A percentile compares a stretch with the other conserved stretches of the same genome.
These are phyloP conservation scores for Tylopilus sp. DNA, from an alignment of 768 basidiomycete genomes.

Conservation along the genomic window DNA sequence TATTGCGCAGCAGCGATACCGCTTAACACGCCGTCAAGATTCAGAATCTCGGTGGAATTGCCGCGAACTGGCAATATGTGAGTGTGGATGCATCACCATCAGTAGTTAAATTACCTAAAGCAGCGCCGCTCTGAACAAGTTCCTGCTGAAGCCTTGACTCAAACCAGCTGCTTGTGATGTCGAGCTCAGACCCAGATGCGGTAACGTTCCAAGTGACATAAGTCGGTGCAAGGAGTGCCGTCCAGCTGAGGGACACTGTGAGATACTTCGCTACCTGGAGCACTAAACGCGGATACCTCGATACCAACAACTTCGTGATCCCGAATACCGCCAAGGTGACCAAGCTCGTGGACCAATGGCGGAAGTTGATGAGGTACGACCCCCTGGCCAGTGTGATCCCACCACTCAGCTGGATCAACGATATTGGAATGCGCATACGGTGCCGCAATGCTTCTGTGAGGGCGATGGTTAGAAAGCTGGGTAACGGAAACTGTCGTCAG, in stretches of 20 bases:
- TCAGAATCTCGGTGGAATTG: conserved; percentile 10
- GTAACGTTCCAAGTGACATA: neutral
- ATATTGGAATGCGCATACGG: conserved; percentile 8
- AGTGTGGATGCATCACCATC: too few relatives aligned
- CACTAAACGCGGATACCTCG: conserved; percentile 6
- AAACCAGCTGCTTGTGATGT: conserved; percentile 4
- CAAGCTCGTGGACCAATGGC: neutral
- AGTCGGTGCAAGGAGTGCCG: conserved; percentile 9
- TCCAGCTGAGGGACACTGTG: conserved; percentile 8
- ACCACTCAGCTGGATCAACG: conserved; percentile 9
- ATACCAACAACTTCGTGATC: conserved; percentile 9
- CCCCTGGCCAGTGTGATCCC: conserved; percentile 6
- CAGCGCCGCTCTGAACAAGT: neutral
- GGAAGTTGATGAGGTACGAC: neutral
- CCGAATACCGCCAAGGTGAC: conserved; percentile 8
- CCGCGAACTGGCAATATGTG: conserved; percentile 4
- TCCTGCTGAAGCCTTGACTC: neutral
- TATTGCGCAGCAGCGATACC: conserved; percentile 14
- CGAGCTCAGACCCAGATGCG: conserved; percentile 6
- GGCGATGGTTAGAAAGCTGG: conserved; percentile 5
- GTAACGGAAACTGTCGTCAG: neutral
- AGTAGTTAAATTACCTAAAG: neutral
- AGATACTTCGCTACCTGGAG: neutral
- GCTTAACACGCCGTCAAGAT: conserved; percentile 7
- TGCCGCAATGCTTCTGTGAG: conserved; percentile 17